Evolutionary conservation across 208 protist species (phyloP), one percentile per base, ranked within the genome.

Genomic region (Leishmania lainsoni): DNA sequence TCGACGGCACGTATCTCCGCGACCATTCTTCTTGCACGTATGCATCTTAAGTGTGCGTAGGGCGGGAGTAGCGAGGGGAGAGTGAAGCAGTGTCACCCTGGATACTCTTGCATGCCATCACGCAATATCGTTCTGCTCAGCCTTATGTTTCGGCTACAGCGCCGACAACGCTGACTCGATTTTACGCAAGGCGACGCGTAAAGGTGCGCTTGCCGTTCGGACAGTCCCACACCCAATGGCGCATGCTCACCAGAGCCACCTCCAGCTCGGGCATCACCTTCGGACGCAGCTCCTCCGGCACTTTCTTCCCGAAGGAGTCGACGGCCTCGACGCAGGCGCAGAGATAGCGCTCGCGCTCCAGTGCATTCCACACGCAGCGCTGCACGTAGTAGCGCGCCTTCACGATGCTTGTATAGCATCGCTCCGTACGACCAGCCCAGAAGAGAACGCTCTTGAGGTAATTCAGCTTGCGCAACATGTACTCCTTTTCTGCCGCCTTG

Each of bases 181-280:
- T 51, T 61, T 94, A 95, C 70, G 87, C 89, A 22, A 95, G 87
- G 16, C 80, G 85, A 22, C 91, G 89, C 39, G 87, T 92, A 81
- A 92, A 98, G 66, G 89, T 94, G 66, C 92, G 86, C 89, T 98
- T 98, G 71, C 85, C 92, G 76, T 97, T 97, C n/a, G 95, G 95
- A 82, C 92, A 96, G 82, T 96, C 95, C 83, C 86, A 95, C 56
- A 96, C 86, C 95, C 95, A 98, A 88, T 98, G 95, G 73, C 95
- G 95, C 85, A 98, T 89, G 83, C 90, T 93, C 51, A 90, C 85
- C 32, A 98, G 86, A 45, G 92, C 83, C 56, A 94, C 84, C 80
- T 97, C 85, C 68, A 98, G 87, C 86, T 98, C 93, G 69, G 82
- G 85, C 86, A 96, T 89, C 49, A 89, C 90, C 87, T 98, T 98